phyloP scores from a whole-genome alignment of 1,284 basidiomycete genomes.

The Apiotrichum akiyoshidainum region DNA sequence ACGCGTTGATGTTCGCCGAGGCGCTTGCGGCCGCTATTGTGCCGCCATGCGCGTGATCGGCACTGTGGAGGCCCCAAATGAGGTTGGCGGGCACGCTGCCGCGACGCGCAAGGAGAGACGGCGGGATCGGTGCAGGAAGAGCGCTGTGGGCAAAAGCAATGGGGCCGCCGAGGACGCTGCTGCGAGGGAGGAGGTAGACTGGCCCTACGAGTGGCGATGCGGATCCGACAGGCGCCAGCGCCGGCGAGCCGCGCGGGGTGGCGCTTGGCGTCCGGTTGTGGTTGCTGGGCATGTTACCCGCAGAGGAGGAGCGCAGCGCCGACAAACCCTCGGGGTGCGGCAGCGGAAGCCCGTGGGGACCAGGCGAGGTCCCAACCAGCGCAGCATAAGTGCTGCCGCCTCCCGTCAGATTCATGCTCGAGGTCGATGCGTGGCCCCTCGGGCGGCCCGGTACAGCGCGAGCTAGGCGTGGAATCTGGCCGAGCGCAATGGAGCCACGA shows the following conservation, averaged over 20 bases:
- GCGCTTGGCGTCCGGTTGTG: neutral
- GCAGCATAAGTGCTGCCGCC: neutral
- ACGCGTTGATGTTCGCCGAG: neutral
- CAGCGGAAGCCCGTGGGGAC: neutral
- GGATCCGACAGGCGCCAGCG: neutral
- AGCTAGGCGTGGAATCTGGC: slow-evolving; percentile 17
- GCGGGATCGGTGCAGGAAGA: slow-evolving; percentile 29
- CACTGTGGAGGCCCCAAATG: neutral
- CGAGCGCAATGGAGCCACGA: slow-evolving; percentile 18
- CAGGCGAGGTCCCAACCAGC: neutral
- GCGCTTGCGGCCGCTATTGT: neutral
- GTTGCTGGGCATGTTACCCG: neutral
- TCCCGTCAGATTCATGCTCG: neutral
- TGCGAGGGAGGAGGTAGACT: slow-evolving; percentile 9
- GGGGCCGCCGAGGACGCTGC: neutral
- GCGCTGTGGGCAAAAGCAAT: slow-evolving; percentile 27
- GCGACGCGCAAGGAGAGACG: slow-evolving; percentile 27
- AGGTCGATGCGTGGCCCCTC: slow-evolving; percentile 10
- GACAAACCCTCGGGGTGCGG: neutral
- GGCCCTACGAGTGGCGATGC: neutral
- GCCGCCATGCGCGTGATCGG: neutral
- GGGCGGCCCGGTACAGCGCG: slow-evolving; percentile 2
- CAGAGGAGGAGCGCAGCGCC: neutral
- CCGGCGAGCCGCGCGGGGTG: neutral
- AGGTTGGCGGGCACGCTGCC: slow-evolving; percentile 13